Conservation (phyloP, 306 rosid species). For the Glycine tomentella region DNA sequence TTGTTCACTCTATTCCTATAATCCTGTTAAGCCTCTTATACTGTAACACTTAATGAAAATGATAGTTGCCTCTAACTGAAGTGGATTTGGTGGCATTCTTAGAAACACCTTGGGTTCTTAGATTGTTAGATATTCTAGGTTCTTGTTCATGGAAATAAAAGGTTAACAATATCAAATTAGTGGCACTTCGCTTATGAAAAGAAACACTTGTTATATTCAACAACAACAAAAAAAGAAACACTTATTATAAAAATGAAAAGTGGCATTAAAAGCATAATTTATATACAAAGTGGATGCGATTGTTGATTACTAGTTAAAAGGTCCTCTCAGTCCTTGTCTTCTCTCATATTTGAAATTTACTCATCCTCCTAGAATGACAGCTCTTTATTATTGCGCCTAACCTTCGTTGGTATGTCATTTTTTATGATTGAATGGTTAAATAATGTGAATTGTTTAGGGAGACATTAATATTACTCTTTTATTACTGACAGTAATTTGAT, state of each 20-base stretch:
- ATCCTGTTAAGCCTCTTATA: too few relatives aligned
- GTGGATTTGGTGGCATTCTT: too few relatives aligned
- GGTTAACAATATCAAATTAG: background rate
- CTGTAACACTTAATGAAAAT: too few relatives aligned
- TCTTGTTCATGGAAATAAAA: background rate
- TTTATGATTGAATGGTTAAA: background rate
- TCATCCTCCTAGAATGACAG: background rate
- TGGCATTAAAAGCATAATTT: background rate
- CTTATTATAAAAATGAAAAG: background rate
- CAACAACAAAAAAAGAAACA: too few relatives aligned
- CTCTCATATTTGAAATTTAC: background rate
- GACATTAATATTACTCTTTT: background rate
- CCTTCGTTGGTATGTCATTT: constrained; percentile 14
- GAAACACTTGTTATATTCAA: too few relatives aligned
- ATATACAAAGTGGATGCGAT: background rate
- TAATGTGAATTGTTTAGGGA: background rate
- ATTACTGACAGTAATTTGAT: too few relatives aligned
- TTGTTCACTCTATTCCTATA: too few relatives aligned
- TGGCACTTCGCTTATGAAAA: background rate
- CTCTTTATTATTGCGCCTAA: background rate
- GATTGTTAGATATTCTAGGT: too few relatives aligned
- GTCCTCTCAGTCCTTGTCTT: background rate
- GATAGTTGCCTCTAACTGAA: too few relatives aligned
- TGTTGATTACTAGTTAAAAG: background rate
- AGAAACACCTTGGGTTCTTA: too few relatives aligned